phyloP scores from a whole-genome alignment of 2,329 filamentous ascomycete species.

The Microcyclospora pomicola region DNA sequence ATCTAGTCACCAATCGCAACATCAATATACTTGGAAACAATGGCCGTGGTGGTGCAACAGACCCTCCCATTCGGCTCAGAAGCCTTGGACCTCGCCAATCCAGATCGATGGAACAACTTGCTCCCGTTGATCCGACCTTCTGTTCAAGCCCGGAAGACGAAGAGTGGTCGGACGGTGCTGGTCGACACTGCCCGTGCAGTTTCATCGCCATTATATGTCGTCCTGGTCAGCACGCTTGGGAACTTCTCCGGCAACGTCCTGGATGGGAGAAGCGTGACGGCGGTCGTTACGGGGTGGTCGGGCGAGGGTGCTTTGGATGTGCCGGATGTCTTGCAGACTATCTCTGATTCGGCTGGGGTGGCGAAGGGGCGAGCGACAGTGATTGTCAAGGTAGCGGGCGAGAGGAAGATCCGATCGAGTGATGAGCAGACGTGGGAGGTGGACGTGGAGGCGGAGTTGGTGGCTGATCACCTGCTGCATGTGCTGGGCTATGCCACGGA shows the following conservation, averaged over 20 bases:
- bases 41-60: constrained; percentile 25
- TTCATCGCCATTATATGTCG: constrained; percentile 16
- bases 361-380: constrained; percentile 16
- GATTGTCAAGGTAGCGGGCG: constrained; percentile 15
- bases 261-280: constrained; percentile 20
- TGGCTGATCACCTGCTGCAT: constrained; percentile 21
- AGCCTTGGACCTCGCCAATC: constrained; percentile 18
- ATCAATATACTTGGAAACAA: constrained; percentile 5
- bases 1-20: background rate
- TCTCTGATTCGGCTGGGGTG: constrained; percentile 15
- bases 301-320: constrained; percentile 2
- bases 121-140: constrained; percentile 22
- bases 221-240: constrained; percentile 16
- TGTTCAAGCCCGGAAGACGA: constrained; percentile 14
- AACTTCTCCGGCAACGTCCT: constrained; percentile 24
- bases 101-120: constrained; percentile 20
- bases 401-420: constrained; percentile 13
- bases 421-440: constrained; percentile 16
- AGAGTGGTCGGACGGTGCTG: constrained; percentile 19
- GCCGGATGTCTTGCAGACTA: constrained; percentile 15
- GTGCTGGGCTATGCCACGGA: constrained; percentile 18
- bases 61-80: constrained; percentile 20
- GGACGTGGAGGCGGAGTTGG: constrained; percentile 15
- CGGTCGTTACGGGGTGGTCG: constrained; percentile 16
- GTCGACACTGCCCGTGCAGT: constrained; percentile 17